Conservation (phyloP, 768 basidiomycete species). For the Fistulinella prunicolor region DNA sequence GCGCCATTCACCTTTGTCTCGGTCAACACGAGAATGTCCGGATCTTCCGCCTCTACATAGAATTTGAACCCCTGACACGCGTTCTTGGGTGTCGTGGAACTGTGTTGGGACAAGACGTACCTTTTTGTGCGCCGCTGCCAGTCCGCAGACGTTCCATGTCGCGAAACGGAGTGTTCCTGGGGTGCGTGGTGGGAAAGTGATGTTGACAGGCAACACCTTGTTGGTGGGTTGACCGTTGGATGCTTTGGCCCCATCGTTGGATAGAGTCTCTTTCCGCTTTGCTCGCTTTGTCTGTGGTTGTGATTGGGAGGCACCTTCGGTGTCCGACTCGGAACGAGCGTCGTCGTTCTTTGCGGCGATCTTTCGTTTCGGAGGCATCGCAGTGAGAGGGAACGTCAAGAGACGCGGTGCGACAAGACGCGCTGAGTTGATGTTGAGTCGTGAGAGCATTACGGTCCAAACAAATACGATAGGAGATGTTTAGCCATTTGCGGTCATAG, state of each 20-base stretch:
- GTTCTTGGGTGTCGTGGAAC: not conserved
- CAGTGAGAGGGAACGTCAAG: not conserved
- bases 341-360: conserved; percentile 35
- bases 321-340: conserved; percentile 28
- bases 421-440: not conserved
- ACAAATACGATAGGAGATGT: not conserved
- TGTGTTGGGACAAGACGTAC: conserved; percentile 32
- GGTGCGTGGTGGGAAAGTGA: conserved; percentile 51
- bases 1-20: conserved; percentile 96
- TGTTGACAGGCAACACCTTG: conserved; percentile 62
- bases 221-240: conserved; percentile 67
- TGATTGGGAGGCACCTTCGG: conserved; percentile 25
- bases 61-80: conserved; percentile 66
- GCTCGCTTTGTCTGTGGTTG: conserved; percentile 22
- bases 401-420: not conserved
- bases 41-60: conserved; percentile 84
- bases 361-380: conserved; percentile 34
- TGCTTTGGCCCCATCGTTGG: conserved; percentile 16
- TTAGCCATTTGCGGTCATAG: too few species aligned
- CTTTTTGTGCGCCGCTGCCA: conserved; percentile 77
- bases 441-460: not conserved
- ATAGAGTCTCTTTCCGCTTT: conserved; percentile 23
- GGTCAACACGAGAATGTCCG: conserved; percentile 79
- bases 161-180: conserved; percentile 53
- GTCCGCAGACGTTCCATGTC: conserved; percentile 80